phyloP scores from a whole-genome alignment of 2,329 filamentous ascomycete species.

The Trichoderma sp. region DNA sequence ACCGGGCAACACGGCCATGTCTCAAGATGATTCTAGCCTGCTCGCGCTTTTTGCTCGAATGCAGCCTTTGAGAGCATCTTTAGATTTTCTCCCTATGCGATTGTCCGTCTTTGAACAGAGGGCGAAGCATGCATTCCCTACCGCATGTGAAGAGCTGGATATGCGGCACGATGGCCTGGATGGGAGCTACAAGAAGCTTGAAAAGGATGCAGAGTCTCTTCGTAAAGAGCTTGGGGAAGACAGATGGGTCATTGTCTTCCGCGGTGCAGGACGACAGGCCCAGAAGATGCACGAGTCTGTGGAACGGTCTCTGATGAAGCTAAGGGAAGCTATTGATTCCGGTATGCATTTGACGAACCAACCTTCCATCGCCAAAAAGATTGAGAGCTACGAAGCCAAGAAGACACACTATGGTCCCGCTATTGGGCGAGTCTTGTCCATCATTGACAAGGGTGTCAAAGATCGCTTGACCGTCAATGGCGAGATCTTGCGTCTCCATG shows the following conservation, averaged over 20 bases:
- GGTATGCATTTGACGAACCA: conserved; percentile 73
- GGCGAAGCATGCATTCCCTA: conserved; percentile 79
- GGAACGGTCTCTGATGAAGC: conserved; percentile 78
- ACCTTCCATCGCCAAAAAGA: conserved; percentile 72
- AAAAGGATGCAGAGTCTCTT: conserved; percentile 85
- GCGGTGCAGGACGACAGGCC: conserved; percentile 86
- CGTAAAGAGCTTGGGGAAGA: conserved; percentile 92
- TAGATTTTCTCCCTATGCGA: conserved; percentile 95
- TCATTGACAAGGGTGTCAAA: conserved; percentile 94
- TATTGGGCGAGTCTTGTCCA: conserved; percentile 84
- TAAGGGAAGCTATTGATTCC: conserved; percentile 76
- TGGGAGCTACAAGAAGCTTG: conserved; percentile 81
- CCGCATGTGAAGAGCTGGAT: conserved; percentile 85
- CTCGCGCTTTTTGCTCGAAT: conserved; percentile 91
- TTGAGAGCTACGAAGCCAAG: conserved; percentile 93
- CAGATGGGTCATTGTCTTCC: conserved; percentile 93
- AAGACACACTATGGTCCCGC: conserved; percentile 91
- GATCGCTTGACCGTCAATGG: conserved; percentile 96
- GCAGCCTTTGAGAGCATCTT: conserved; percentile 87
- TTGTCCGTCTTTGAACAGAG: conserved; percentile 81
- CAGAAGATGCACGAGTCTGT: conserved; percentile 97
- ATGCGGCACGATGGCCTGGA: conserved; percentile 74
- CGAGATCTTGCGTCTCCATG: conserved; percentile 83
- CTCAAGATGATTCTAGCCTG: conserved; percentile 83
- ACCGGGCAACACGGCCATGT: conserved; percentile 56